phyloP scores from a whole-genome alignment of 495 filamentous ascomycete species.

The Margaritispora aquatica region DNA sequence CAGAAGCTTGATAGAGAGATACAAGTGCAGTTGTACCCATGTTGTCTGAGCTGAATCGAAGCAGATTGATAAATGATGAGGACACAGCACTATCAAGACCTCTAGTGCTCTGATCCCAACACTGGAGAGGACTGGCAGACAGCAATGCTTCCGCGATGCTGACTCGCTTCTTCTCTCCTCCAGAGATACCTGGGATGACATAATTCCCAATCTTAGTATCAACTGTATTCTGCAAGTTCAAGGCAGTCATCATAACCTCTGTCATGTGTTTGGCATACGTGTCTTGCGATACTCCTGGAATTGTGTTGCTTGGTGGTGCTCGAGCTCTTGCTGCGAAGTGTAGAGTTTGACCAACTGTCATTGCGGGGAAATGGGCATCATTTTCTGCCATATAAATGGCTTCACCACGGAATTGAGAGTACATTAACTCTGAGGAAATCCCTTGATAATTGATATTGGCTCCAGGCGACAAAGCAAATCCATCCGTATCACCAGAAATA shows the following conservation, averaged over 20 bases:
- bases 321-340: conserved; percentile 64
- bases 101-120: conserved; percentile 79
- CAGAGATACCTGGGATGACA: conserved; percentile 68
- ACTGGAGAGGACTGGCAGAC: conserved; percentile 54
- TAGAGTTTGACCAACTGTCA: conserved; percentile 71
- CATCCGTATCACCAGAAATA: conserved; percentile 67
- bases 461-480: conserved; percentile 55
- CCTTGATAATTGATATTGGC: conserved; percentile 69
- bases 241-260: conserved; percentile 66
- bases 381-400: conserved; percentile 54
- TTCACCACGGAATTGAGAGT: conserved; percentile 64
- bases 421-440: conserved; percentile 51
- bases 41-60: conserved; percentile 57
- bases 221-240: conserved; percentile 41
- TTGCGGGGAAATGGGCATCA: conserved; percentile 75
- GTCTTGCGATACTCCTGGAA: conserved; percentile 53
- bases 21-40: conserved; percentile 43
- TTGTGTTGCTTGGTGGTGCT: conserved; percentile 49
- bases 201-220: conserved; percentile 74
- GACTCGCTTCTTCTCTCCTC: conserved; percentile 75
- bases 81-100: conserved; percentile 74
- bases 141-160: conserved; percentile 67
- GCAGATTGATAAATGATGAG: conserved; percentile 63
- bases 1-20: conserved; percentile 35
- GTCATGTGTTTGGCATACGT: conserved; percentile 55